Base-by-base conservation (phyloP, 768 basidiomycete genomes). In the Lyophyllum semitale region DNA sequence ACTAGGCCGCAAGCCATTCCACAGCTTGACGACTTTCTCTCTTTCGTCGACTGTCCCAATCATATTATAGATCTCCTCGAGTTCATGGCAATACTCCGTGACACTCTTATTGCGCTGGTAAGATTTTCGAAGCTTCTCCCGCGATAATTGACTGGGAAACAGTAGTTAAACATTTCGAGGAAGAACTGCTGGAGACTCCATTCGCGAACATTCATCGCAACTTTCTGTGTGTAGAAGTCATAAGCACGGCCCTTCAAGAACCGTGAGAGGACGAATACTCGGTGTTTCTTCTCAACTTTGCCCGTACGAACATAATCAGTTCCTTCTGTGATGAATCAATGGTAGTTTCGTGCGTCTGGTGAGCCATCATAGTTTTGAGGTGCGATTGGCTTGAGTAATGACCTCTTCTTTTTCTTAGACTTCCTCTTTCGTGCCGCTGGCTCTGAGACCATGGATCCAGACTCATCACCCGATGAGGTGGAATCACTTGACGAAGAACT, bases 91-190 rank as follows among this genome's bases (percentile, higher is more conserved):
- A 55, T 68, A 79, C 7, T 71, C 68, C 0, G 63, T 53, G 0
- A 79, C 70, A 0, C 58, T 63, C 9, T 61, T 65, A 2, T 65
- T 44, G 1, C 62, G 54, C 44, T 78, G 76, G 1, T 41, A 51
- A 7, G 51, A 58, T 0, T 45, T 32, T 0, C 59, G 40, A 0
- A 78, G 57, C 20, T 68, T 66, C 4, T 65, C 54, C 0, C 64
- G 29, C 60, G 29, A 41, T 64, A 75, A 38, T 72, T 61, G 0
- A 65, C 45, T 0, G 74, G 74, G 59, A 77, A 77, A 27, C 74
- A 73, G 20, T 71, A 71, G 23, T 75, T 63, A 50, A 73, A 75
- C n/a, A 77, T 15, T 26, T 63, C 67, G 2, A 51, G 23, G 48
- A 73, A 74, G 53, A 76, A 75, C 1, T 62, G 20, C 8, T 58